Evolutionary conservation across 2,329 filamentous ascomycete genomes (phyloP).

Genomic region (Aschersonia sp.): DNA sequence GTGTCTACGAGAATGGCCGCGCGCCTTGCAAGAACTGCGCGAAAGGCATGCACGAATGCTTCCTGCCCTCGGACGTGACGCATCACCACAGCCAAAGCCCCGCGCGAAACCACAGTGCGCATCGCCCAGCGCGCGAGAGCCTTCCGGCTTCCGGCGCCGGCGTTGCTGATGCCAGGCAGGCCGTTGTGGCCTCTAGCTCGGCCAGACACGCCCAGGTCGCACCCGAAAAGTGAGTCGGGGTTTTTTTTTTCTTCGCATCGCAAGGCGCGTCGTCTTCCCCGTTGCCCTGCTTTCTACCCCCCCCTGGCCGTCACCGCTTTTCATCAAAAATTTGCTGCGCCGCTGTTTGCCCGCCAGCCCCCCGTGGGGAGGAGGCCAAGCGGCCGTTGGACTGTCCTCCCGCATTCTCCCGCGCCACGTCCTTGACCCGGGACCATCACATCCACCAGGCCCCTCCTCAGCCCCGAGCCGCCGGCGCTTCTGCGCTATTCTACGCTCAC

Average conservation of each 20-base stretch:
- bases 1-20: constrained; percentile 46
- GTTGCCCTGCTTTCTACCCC: constrained; percentile 2
- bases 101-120: constrained; percentile 29
- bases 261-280: constrained; percentile 2
- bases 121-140: constrained; percentile 37
- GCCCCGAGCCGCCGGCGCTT: constrained; percentile 5
- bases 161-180: constrained; percentile 28
- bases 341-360: neutral
- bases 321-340: neutral
- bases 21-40: constrained; percentile 50
- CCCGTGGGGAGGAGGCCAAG: neutral
- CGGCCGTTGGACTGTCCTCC: constrained; percentile 1
- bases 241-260: constrained; percentile 1
- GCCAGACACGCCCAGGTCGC: constrained; percentile 31
- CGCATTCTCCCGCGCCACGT: neutral
- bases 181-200: constrained; percentile 23
- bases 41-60: constrained; percentile 50
- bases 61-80: constrained; percentile 43
- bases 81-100: constrained; percentile 45
- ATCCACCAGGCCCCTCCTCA: constrained; percentile 1
- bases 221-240: constrained; percentile 38
- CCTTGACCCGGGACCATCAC: constrained; percentile 2
- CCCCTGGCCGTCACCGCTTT: neutral
- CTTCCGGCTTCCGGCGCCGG: constrained; percentile 36
- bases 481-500: constrained; percentile 1